Percentiles rank a stretch among this genome's conserved stretches.
These are phyloP conservation scores for Fraxinus latifolia DNA, from an alignment of 305 asterid genomes.

Conservation along the genomic window DNA sequence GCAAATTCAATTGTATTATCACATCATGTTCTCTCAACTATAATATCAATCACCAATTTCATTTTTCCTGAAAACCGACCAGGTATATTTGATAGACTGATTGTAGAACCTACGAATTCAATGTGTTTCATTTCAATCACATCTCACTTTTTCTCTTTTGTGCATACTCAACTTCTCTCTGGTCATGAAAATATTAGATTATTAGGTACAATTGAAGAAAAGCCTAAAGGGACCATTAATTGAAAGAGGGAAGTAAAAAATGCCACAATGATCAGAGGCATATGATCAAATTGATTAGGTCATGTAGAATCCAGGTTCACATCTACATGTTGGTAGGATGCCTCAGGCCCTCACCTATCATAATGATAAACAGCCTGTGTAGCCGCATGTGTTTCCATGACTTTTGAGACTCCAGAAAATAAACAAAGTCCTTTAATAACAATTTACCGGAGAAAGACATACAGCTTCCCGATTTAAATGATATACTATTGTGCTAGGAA, in stretches of 20 bases:
- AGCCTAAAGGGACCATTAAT: background rate
- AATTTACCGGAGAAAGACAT: background rate
- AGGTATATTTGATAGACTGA: background rate
- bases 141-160: background rate
- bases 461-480: background rate
- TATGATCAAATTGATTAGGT: background rate
- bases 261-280: background rate
- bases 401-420: background rate
- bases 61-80: background rate
- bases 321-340: background rate
- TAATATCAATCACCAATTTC: background rate
- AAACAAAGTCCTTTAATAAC: background rate
- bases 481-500: background rate
- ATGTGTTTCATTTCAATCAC: background rate
- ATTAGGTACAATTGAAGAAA: background rate
- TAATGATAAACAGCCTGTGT: background rate
- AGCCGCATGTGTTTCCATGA: background rate
- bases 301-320: background rate
- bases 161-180: background rate
- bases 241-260: background rate
- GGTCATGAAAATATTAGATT: background rate
- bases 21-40: background rate
- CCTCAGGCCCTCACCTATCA: background rate
- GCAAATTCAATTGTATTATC: background rate
- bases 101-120: background rate